These are phyloP conservation scores for Vaccinium macrocarpon DNA, from an alignment of 148 eudicot species.

Conservation along the genomic window DNA sequence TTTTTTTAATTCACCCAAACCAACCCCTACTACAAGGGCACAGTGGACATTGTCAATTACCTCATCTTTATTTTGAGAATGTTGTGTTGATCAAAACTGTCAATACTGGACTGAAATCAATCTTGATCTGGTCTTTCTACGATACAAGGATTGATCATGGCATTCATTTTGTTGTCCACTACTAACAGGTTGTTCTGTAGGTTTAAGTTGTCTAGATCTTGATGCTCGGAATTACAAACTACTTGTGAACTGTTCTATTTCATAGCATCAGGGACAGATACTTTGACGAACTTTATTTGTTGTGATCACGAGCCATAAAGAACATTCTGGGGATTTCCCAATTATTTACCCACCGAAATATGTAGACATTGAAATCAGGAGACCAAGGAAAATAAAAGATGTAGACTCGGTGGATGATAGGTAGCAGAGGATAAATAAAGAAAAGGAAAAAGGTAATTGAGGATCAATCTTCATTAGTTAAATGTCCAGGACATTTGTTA, in stretches of 20 bases:
- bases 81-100: neutral
- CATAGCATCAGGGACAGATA: neutral
- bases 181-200: neutral
- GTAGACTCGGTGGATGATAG: neutral
- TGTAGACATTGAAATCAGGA: neutral
- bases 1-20: too few species aligned
- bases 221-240: neutral
- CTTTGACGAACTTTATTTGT: neutral
- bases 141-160: neutral
- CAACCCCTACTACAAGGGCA: slow-evolving; percentile 4
- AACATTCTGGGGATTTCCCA: neutral
- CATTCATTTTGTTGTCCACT: neutral
- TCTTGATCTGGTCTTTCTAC: neutral
- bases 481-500: neutral
- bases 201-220: neutral
- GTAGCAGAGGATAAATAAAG: neutral
- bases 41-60: neutral
- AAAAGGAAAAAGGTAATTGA: neutral
- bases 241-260: neutral
- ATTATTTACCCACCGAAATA: neutral
- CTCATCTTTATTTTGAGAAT: neutral
- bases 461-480: neutral
- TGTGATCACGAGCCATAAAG: neutral
- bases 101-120: neutral
- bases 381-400: neutral